Base-by-base conservation (phyloP, 148 eudicot genomes). In the Vaccinium myrtillus region DNA sequence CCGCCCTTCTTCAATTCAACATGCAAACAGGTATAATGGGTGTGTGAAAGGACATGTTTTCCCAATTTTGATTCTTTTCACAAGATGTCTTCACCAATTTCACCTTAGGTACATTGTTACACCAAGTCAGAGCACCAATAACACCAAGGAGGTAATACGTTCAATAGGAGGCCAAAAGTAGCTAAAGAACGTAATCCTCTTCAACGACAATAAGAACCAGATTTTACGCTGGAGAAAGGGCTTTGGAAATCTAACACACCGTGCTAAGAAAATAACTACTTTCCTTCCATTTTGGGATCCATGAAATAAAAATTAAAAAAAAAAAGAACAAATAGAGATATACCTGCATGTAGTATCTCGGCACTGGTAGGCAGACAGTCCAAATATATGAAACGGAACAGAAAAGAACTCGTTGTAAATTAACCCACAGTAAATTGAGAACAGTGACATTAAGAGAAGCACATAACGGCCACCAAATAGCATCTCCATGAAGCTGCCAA, bases 401-500 rank as follows among this genome's bases (percentile, higher is more conserved):
- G 96, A 97, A 87, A 97, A 97, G 89, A 97, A 97, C 79, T 97
- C 99, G 82, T 97, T 97, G 92, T 97, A 97, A 81, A 97, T 91
- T 86, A 97, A 87, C 61, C 99, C 99, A 78, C 98, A 97, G 80
- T 94, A 97, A 46, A 97, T 94, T 73, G 99, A 97, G 81, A 97
- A 97, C 48, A 97, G 86, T 53, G 99, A 90, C 99, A 97, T 97
- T 80, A 94, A 86, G 86, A 97, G 95, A 86, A 97, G 89, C 82
- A 97, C 90, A 84, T 94, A 97, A 48, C 99, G 99, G 75, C 99
- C 99, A 79, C 99, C 99, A 92, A 94, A 97, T 82, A 97, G 93
- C 98, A 97, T 94, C 89, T 97, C 99, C 99, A 95, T 97, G 86
- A 97, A 95, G 92, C 98, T 97, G 53, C 98, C 99, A 84, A 97